Evolutionary conservation across 2,329 filamentous ascomycete genomes (phyloP).

Genomic region (Hymenoscyphus scutula): DNA sequence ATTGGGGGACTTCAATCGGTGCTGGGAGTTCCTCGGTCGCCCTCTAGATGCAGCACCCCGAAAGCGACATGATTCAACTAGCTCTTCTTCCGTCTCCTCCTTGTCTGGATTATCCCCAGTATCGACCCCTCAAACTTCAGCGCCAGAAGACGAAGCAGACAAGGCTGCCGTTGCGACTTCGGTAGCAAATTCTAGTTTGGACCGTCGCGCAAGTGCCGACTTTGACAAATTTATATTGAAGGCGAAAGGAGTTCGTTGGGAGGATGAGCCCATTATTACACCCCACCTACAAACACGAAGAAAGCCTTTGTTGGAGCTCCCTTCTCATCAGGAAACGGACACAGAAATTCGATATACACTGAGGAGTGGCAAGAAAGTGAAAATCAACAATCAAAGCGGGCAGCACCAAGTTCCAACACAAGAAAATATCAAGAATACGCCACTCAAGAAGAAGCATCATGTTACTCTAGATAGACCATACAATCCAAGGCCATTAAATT

Average conservation of each 20-base stretch:
- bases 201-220: background rate
- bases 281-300: slow-evolving; percentile 13
- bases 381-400: slow-evolving; percentile 16
- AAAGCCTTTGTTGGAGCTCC: background rate
- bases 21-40: slow-evolving; percentile 23
- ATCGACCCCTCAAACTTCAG: slow-evolving; percentile 21
- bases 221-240: slow-evolving; percentile 13
- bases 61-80: slow-evolving; percentile 12
- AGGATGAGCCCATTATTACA: slow-evolving; percentile 19
- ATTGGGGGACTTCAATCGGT: slow-evolving; percentile 28
- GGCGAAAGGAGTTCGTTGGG: slow-evolving; percentile 27
- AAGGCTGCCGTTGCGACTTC: background rate
- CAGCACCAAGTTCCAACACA: background rate
- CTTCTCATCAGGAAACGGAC: background rate
- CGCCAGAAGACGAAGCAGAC: slow-evolving; percentile 13
- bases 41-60: slow-evolving; percentile 13
- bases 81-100: slow-evolving; percentile 11
- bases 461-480: background rate
- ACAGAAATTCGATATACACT: background rate
- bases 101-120: background rate
- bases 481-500: too few relatives aligned
- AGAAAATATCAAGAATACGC: background rate
- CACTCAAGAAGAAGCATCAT: background rate
- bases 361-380: slow-evolving; percentile 13
- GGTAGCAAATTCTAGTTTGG: background rate